Evolutionary conservation across 2,329 filamentous ascomycete genomes (phyloP), one percentile per base, ranked within the genome.

Genomic region (Pseudogymnoascus sp.): DNA sequence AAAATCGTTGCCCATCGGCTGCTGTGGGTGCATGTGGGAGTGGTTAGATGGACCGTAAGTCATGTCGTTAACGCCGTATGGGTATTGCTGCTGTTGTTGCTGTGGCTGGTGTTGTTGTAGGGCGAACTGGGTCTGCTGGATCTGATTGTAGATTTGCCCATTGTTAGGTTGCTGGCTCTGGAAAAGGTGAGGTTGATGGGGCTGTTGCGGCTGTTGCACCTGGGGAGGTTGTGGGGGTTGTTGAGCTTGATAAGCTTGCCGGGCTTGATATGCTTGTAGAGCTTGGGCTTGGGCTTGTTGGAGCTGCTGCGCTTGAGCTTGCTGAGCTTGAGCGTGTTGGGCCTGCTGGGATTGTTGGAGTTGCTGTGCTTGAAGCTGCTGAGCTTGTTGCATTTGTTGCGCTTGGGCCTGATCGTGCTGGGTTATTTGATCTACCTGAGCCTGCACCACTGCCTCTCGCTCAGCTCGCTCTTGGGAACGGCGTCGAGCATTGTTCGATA

Each of bases 381-480:
- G 47, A 6, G 26, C n/a, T 31, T 56, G 47, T 56, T 56, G 47
- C 26, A 31, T 56, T 19, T 56, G 47, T 8, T 56, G 47, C 5
- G 29, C 29, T 13, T 56, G 50, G 2, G 50, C 29, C 50, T 21
- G 29, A 1, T 33, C 16, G 19, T 56, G 50, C 50, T 33, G 50
- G 29, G 31, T 56, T 56, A 33, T 56, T 10, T 56, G 50, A 19
- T 56, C 50, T 13, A 56, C 26, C 50, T 56, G 50, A 19, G 29
- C 29, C 50, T 56, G 50, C 29, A 26, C 29, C n/a, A n/a, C 29
- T 33, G 50, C 50, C 11, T 33, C 50, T 14, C 50, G 50, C 50
- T 56, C 50, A 56, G 50, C 50, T 56, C 50, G 50, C 50, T 56
- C 50, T 56, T 56, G 50, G 16, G 50, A 56, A 56, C 50, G 50